Conservation (phyloP, 306 rosid species). For the Rosa multiflora region DNA sequence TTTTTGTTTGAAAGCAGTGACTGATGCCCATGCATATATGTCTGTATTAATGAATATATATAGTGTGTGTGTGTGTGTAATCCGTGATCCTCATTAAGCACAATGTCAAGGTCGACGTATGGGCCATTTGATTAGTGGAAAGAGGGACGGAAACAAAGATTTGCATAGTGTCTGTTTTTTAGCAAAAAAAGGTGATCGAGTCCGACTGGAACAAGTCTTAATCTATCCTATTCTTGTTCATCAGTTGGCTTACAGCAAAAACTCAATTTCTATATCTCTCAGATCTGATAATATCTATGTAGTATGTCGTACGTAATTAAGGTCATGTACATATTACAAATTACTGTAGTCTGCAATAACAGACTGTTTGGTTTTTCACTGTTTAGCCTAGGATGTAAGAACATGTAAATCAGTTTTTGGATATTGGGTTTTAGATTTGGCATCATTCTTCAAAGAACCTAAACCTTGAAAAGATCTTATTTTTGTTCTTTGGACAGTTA, state of each 20-base stretch:
- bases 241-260: neutral
- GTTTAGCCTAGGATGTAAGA: neutral
- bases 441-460: neutral
- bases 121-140: neutral
- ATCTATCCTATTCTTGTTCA: neutral
- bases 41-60: neutral
- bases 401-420: neutral
- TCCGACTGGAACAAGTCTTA: neutral
- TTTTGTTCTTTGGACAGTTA: neutral
- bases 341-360: neutral
- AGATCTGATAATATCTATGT: neutral
- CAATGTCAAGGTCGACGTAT: neutral
- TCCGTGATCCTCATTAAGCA: neutral
- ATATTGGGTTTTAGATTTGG: neutral
- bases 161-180: neutral
- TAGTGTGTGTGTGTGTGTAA: neutral
- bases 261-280: neutral
- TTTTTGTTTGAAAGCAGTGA: conserved; percentile 11
- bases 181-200: conserved; percentile 5
- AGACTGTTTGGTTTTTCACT: neutral
- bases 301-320: neutral
- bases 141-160: conserved; percentile 1
- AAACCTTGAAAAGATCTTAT: neutral
- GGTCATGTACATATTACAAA: neutral
- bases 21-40: neutral